Evolutionary conservation across 192 early-diverging fungal genomes (phyloP).

Genomic region (Diversispora eburnea): DNA sequence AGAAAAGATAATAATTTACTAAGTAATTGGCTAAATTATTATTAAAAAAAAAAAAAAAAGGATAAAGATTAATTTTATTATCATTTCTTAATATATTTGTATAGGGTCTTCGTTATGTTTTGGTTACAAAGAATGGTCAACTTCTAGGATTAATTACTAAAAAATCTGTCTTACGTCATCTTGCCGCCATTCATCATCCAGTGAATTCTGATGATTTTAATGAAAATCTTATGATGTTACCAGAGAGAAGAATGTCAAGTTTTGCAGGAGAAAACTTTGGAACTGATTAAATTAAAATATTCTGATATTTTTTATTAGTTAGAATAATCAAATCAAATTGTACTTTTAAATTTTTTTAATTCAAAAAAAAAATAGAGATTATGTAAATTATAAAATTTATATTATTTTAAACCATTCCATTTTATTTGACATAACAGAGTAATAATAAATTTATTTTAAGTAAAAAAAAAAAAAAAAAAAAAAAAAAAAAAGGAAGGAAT

Average conservation of each 20-base stretch:
- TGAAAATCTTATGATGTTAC: slow-evolving; percentile 22
- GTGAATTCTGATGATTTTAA: slow-evolving; percentile 6
- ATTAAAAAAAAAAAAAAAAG: neutral
- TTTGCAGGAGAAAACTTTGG: slow-evolving; percentile 8
- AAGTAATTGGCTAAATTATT: neutral
- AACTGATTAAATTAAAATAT: neutral
- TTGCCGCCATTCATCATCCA: slow-evolving; percentile 38
- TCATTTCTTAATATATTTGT: neutral
- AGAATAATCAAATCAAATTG: no score
- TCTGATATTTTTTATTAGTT: neutral
- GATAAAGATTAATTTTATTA: slow-evolving; percentile 2
- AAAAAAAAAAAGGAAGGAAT: no score
- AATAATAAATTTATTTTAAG: no score
- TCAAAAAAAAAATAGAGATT: no score
- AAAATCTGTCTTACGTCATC: slow-evolving; percentile 61
- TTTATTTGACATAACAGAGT: no score
- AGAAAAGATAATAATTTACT: neutral
- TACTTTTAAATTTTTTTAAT: no score
- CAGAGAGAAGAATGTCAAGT: slow-evolving; percentile 22
- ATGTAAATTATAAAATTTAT: no score
- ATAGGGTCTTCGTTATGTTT: slow-evolving; percentile 58
- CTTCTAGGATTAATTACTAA: slow-evolving; percentile 69
- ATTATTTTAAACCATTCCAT: no score
- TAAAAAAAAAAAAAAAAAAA: no score
- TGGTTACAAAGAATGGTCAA: slow-evolving; percentile 56